These are phyloP conservation scores for Suillus placidus DNA, from an alignment of 768 basidiomycete genomes.

Conservation along the genomic window DNA sequence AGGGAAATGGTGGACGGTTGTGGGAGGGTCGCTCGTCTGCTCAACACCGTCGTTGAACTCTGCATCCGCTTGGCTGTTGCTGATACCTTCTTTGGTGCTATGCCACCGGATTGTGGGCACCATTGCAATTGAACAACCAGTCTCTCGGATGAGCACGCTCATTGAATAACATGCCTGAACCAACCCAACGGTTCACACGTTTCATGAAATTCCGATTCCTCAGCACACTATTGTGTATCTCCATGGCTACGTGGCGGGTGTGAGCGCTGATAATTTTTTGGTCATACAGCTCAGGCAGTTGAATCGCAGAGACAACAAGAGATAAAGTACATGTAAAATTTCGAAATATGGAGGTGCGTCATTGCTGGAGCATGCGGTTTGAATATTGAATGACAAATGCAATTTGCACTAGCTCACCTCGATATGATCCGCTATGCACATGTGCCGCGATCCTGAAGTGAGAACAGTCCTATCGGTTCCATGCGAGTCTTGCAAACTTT, in stretches of 20 bases:
- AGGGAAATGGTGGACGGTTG: slow-evolving; percentile 46
- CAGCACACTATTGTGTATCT: background rate
- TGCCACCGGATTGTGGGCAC: background rate
- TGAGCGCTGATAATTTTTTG: background rate
- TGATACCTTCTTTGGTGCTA: background rate
- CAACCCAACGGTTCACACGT: background rate
- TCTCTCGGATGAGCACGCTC: background rate
- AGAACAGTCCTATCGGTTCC: background rate
- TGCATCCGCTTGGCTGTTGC: background rate
- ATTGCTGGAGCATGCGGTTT: background rate
- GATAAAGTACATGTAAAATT: background rate
- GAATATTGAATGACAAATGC: background rate
- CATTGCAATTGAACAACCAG: background rate
- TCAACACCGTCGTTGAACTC: background rate
- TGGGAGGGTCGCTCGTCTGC: slow-evolving; percentile 47
- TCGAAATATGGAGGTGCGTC: too few species aligned
- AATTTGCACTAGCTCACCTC: background rate
- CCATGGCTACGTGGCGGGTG: background rate
- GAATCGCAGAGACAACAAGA: background rate
- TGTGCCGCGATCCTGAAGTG: background rate
- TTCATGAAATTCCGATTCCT: background rate
- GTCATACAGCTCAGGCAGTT: background rate
- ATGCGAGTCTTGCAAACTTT: background rate
- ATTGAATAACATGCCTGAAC: background rate
- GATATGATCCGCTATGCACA: background rate